Base-by-base conservation (phyloP, 2,329 filamentous ascomycete species). In the Curvularia hawaiiensis region DNA sequence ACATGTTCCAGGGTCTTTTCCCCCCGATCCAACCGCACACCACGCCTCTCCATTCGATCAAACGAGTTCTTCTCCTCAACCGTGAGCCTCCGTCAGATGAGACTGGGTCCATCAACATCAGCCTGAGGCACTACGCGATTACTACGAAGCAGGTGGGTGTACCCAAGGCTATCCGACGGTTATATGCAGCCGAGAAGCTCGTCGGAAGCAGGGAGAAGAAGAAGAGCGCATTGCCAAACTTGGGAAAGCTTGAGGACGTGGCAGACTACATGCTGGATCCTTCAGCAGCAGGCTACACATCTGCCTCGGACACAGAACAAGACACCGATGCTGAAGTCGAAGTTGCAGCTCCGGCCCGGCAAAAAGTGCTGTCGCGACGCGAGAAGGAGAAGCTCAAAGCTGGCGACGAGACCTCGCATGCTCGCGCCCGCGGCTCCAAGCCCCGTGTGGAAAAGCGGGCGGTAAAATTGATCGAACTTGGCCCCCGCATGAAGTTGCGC, bases 311-410 rank as follows among this genome's bases (percentile, higher is more conserved):
- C 55, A 97, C 91, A 40, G 95, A 99, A 73, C 81, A 90, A 24
- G 95, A 98, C 62, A 97, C 94, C 0, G 95, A 99, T 71, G 93
- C 92, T 43, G 95, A 99, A 77, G 91, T 99, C 11, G 95, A 99
- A 74, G 87, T 99, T 22, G 75, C 85, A 82, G 79, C 80, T 65
- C 63, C 82, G 56, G 79, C 87, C 54, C 80, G 88, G 1, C 83
- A 85, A 66, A 89, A 85, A 69, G 85, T 91, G 0, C 77, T 87
- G 82, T 76, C 81, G 52, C 82, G 81, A 65, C 79, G 80, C 38
- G 82, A 85, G 50, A 79, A 80, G 31, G 79, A 72, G 69, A 73
- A 38, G 64, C 76, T 71, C 5, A 64, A 63, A n/a, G 65, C 80
- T 1, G 79, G 79, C 24, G 77, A 78, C 48, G 80, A 73, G 20